Evolutionary conservation across 2,329 filamentous ascomycete species (phyloP), one percentile per base, ranked within the genome.

Genomic region (Botryotinia globosa): DNA sequence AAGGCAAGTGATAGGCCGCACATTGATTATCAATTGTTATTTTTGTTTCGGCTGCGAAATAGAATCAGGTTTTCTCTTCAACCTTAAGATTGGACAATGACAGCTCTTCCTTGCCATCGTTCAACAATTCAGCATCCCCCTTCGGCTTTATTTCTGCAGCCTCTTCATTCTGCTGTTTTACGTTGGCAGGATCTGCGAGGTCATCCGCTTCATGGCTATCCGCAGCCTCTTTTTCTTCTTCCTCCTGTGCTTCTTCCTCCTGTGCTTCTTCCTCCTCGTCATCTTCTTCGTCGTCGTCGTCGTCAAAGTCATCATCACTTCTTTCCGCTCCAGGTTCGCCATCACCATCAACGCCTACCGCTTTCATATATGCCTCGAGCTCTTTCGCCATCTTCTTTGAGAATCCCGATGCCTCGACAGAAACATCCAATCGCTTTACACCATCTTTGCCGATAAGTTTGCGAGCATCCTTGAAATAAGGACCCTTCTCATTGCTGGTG

Each of bases 361-460:
- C 88, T 80, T 94, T 91, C 84, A 99, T 96, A 76, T 97, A 97
- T 16, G 89, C 88, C 80, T 98, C 96, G 25, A 99, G 84, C 77
- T 99, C 96, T 82, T 96, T 97, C 25, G 94, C 89, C 92, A 98
- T 97, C 84, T 97, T 98, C 85, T 92, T 97, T 32, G 94, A 97
- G 82, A 99, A 98, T 0, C 96, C 96, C 2, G 94, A 97, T 0
- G 96, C 96, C 80, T 97, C 92, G 1, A 97, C 94, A 45, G 93
- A 89, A 25, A 97, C 90, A 82, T 99, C 97, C 25, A 99, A 83
- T 76, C 96, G 87, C 75, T 85, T 89, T 0, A 85, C 86, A 20
- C 89, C 89, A 72, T 90, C 89, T 80, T 88, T 87, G 20, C 88
- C 88, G 69, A 94, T 84, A 0, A 86, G 87, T 82, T 94, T 96